These are phyloP conservation scores for Phytophthora citrophthora DNA, from an alignment of 352 stramenopile species.

Conservation along the genomic window DNA sequence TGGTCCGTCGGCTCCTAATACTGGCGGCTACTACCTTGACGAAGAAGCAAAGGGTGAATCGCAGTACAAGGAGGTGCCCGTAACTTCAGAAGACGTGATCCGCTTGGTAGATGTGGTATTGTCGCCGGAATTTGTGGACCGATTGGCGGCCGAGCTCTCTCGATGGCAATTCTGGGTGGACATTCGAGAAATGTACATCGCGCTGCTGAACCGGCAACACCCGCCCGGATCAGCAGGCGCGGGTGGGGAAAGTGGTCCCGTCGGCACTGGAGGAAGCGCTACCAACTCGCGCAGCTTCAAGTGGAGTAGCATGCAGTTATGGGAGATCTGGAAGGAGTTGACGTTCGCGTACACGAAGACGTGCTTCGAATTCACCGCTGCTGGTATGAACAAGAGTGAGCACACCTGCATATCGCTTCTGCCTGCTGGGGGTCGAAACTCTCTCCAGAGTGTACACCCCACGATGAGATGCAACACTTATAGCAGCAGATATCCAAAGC, in stretches of 20 bases:
- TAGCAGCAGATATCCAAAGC: slow-evolving; percentile 10
- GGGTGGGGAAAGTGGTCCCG: slow-evolving; percentile 18
- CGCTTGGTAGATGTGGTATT: slow-evolving; percentile 78
- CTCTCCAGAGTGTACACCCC: slow-evolving; percentile 17
- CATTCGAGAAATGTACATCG: slow-evolving; percentile 78
- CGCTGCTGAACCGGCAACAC: slow-evolving; percentile 46
- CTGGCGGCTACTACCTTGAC: slow-evolving; percentile 34
- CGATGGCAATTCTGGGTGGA: slow-evolving; percentile 86
- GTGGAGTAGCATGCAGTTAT: slow-evolving; percentile 85
- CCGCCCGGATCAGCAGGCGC: slow-evolving; percentile 18
- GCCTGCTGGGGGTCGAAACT: slow-evolving; percentile 27
- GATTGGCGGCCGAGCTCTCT: slow-evolving; percentile 65
- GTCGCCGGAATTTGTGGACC: slow-evolving; percentile 74
- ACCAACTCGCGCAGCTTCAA: slow-evolving; percentile 68
- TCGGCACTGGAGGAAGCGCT: slow-evolving; percentile 32
- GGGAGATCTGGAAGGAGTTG: slow-evolving; percentile 86
- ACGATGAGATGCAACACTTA: slow-evolving; percentile 17
- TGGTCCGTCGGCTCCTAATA: slow-evolving; percentile 18
- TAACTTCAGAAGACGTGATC: slow-evolving; percentile 80
- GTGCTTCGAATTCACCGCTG: slow-evolving; percentile 82
- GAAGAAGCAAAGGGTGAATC: slow-evolving; percentile 44
- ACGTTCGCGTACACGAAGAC: slow-evolving; percentile 85
- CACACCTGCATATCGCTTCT: slow-evolving; percentile 40
- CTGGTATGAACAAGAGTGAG: slow-evolving; percentile 86
- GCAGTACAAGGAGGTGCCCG: slow-evolving; percentile 61